Evolutionary conservation across 345 rosid species (phyloP), one percentile per base, ranked within the genome.

Genomic region (Acer yangbiense): DNA sequence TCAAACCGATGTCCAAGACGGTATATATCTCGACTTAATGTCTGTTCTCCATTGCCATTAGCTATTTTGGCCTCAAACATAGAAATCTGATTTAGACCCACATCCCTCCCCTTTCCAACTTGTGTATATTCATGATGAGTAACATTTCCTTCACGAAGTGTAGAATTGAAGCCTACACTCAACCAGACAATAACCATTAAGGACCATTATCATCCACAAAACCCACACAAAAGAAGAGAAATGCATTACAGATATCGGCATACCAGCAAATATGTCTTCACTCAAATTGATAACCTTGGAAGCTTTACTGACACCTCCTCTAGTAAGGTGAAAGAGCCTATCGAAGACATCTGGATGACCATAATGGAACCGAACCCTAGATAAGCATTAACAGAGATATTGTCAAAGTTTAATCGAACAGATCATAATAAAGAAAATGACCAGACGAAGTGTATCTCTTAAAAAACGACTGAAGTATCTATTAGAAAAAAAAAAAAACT

Each of bases 311-410:
- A 97, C 87, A 84, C 99, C 99, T 54, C 99, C 99, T 85, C 99
- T 93, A 23, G 97, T 93, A 48, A 97, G 93, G 83, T 97, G 99
- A 86, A 97, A 97, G 35, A 97, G 91, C 88, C 99, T 89, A 83
- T 97, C 99, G 69, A 97, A 97, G 50, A 97, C 98, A 90, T 97
- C 99, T 2, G 99, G 99, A 85, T 97, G 99, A 73, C 98, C 99
- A 85, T 97, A 97, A 78, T 97, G 99, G 83, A 97, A 97, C 69
- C 99, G 98, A 65, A 97, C 99, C 94, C 99, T 97, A 75, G 61
- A 79, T 65, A 23, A 60, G 12, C 64, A 69, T 14, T 55, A 74
- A 65, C 39, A 69, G 18, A 35, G 65, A 48, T 14, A 67, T 3
- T 8, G 10, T 39, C 66, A 25, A 60, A 29, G 71, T 3, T 74